Percentiles rank a stretch among this genome's conserved stretches.
Conservation (phyloP, 73 alveolate genomes). For the Diophrys appendiculata region DNA sequence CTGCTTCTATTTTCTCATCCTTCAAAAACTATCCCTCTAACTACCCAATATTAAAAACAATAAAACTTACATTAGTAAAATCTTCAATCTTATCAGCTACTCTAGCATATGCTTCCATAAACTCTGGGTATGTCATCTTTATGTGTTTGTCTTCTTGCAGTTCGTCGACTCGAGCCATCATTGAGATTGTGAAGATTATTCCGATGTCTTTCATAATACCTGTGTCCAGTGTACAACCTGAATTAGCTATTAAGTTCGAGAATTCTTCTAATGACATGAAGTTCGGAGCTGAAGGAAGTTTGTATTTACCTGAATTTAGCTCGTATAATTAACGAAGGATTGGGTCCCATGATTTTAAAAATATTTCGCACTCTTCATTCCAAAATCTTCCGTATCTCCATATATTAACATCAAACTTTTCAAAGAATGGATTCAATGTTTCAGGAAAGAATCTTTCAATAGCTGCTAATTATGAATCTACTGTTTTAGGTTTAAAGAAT, state of each 20-base stretch:
- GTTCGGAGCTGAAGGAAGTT: constrained; percentile 70
- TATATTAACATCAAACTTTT: constrained; percentile 41
- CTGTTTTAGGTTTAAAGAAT: constrained; percentile 56
- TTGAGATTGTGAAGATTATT: constrained; percentile 50
- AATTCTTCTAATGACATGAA: constrained; percentile 82
- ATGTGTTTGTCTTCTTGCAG: constrained; percentile 54
- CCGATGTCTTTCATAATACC: constrained; percentile 41
- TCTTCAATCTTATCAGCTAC: constrained; percentile 52
- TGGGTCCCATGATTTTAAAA: constrained; percentile 18
- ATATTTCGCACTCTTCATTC: constrained; percentile 66
- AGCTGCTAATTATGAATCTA: constrained; percentile 38
- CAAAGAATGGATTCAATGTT: constrained; percentile 29
- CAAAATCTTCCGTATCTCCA: constrained; percentile 61
- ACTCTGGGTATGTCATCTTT: constrained; percentile 63
- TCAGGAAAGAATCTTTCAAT: constrained; percentile 30
- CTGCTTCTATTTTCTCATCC: background rate
- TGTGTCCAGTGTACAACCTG: background rate
- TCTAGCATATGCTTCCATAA: constrained; percentile 70
- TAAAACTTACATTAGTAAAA: background rate
- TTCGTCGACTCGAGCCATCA: constrained; percentile 65
- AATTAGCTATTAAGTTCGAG: constrained; percentile 37
- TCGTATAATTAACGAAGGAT: constrained; percentile 26
- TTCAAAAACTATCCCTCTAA: background rate
- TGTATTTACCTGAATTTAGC: constrained; percentile 64
- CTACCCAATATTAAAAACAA: background rate